Percentiles rank a stretch among this genome's conserved stretches.
phyloP scores from a whole-genome alignment of 441 rosid genomes.

The Viola pubescens region DNA sequence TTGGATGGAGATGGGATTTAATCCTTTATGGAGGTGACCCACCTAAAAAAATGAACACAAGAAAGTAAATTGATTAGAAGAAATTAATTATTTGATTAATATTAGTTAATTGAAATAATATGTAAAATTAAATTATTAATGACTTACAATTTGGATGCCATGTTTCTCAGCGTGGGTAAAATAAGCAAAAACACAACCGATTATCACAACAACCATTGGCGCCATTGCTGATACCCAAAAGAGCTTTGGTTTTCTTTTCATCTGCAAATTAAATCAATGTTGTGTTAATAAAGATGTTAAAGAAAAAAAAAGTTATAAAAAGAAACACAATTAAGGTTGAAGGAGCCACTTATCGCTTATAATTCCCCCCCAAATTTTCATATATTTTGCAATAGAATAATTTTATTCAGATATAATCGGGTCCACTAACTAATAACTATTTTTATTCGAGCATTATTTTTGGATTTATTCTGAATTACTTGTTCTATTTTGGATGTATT shows the following conservation, averaged over 20 bases:
- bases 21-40: conserved; percentile 62
- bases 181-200: conserved; percentile 66
- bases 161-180: conserved; percentile 43
- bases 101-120: background rate
- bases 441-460: too few relatives aligned
- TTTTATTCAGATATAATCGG: too few relatives aligned
- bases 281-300: too few relatives aligned
- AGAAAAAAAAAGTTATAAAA: too few relatives aligned
- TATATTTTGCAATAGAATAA: too few relatives aligned
- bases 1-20: conserved; percentile 62
- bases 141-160: conserved; percentile 62
- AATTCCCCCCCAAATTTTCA: too few relatives aligned
- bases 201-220: conserved; percentile 61
- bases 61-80: background rate
- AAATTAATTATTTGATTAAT: background rate
- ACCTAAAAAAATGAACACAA: conserved; percentile 35
- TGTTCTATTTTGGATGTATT: too few relatives aligned
- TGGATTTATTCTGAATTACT: too few relatives aligned
- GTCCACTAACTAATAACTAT: too few relatives aligned
- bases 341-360: too few relatives aligned
- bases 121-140: background rate
- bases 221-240: conserved; percentile 89
- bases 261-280: conserved; percentile 30
- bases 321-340: too few relatives aligned
- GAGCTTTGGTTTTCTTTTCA: conserved; percentile 51